Base-by-base conservation (phyloP, 2,329 filamentous ascomycete species). In the Aspergillus sp. region DNA sequence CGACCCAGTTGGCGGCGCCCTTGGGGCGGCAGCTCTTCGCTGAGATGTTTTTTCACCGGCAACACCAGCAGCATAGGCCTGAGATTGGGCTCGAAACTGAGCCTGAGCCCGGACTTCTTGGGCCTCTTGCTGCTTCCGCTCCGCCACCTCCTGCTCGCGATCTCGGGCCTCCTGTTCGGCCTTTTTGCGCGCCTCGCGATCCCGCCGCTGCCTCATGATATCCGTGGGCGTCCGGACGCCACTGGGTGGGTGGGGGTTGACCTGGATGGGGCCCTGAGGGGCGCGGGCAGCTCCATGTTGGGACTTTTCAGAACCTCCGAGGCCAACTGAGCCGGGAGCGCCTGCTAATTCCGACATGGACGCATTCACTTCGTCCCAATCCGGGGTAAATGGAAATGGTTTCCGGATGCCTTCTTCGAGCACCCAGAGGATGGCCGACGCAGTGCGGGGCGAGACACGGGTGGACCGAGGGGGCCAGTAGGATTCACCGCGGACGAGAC, bases 331-430 rank as follows among this genome's bases (percentile, higher is more conserved):
- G 62, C 80, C 77, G 58, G 79, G 76, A 64, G 78, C 78, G 67
- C 84, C 82, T 66, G 83, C 80, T 63, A 96, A 79, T 71, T 96
- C 92, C 62, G 92, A 88, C 92, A 99, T 97, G 65, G 84, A 83
- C 62, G 92, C 89, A 81, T 89, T 88, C 77, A 95, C 89, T 79
- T 99, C 94, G 55, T 86, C 81, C 61, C 86, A 76, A 72, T 96
- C 91, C 20, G 88, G 82, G 8, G 91, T 95, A 73, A 97, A 95
- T 45, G 84, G 78, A 60, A 90, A 82, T 2, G 93, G 91, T 44
- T 87, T 83, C 43, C 92, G 87, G 60, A 97, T 81, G 35, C 90
- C 90, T 76, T 95, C 90, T 77, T 97, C 92, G 52, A 97, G 83
- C 35, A 91, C 85, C 78, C 89, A 97, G 63, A 95, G 86, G 68